Conservation (phyloP, 129 eudicot genomes). For the Kitagawia praeruptora region DNA sequence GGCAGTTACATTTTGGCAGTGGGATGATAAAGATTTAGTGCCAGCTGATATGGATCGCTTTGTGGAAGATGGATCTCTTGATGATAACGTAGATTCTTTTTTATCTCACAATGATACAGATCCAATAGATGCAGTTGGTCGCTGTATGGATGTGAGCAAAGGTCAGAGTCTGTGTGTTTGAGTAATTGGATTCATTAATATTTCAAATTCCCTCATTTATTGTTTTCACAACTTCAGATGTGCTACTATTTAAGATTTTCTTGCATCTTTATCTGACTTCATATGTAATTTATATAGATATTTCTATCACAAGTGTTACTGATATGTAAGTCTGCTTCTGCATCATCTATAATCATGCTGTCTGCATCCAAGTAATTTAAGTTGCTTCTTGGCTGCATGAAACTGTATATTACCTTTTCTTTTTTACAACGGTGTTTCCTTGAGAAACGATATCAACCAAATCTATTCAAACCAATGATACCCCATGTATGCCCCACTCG, state of each 20-base stretch:
- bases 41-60: conserved; percentile 95
- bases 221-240: background rate
- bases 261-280: background rate
- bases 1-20: conserved; percentile 32
- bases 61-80: conserved; percentile 91
- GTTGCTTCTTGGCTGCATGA: background rate
- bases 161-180: conserved; percentile 26
- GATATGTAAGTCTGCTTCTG: background rate
- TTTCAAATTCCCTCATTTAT: background rate
- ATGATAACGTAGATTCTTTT: conserved; percentile 90
- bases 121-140: conserved; percentile 70
- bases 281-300: background rate
- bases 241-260: background rate
- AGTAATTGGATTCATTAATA: background rate
- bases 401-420: background rate
- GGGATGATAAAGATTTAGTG: conserved; percentile 77
- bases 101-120: conserved; percentile 84
- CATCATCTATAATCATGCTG: background rate
- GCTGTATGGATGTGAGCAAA: conserved; percentile 84
- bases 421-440: background rate
- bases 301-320: background rate
- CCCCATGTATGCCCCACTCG: background rate
- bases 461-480: background rate
- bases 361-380: background rate
- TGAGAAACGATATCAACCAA: background rate